phyloP scores from a whole-genome alignment of 192 early-diverging fungal genomes.

The Linnemannia exigua region DNA sequence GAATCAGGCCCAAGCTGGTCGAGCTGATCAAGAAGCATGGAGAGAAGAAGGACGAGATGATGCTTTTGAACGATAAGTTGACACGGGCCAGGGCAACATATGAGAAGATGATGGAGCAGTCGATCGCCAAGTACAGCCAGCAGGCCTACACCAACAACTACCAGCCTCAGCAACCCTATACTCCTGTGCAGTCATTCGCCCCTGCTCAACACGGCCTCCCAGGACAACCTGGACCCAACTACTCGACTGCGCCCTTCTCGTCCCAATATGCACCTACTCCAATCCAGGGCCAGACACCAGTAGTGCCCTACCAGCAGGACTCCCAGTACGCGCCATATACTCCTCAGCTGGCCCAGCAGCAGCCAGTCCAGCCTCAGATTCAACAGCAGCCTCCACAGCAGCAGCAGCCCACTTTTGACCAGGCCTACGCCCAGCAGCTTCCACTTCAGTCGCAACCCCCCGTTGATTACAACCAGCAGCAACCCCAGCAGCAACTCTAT shows the following conservation, averaged over 20 bases:
- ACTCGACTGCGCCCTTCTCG: constrained; percentile 35
- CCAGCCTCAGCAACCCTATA: constrained; percentile 39
- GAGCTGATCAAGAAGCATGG: constrained; percentile 87
- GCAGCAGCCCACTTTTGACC: constrained; percentile 40
- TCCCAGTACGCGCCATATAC: constrained; percentile 36
- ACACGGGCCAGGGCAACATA: constrained; percentile 78
- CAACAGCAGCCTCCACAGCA: constrained; percentile 26
- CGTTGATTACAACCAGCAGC: constrained; percentile 43
- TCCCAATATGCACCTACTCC: constrained; percentile 8
- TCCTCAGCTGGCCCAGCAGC: constrained; percentile 35
- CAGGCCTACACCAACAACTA: constrained; percentile 30
- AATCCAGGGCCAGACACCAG: constrained; percentile 12
- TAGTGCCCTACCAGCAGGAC: constrained; percentile 17
- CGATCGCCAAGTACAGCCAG: constrained; percentile 70
- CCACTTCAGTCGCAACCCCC: constrained; percentile 28
- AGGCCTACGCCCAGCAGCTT: constrained; percentile 25
- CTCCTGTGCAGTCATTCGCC: constrained; percentile 10
- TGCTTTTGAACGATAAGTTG: constrained; percentile 80
- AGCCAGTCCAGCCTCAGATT: constrained; percentile 24
- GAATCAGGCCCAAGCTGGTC: constrained; percentile 89
- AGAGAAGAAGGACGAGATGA: constrained; percentile 88
- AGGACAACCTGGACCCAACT: constrained; percentile 24
- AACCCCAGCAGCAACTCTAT: constrained; percentile 46
- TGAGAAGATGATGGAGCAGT: constrained; percentile 77
- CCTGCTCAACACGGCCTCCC: constrained; percentile 7